Evolutionary conservation across 805 yeast species (phyloP), one percentile per base, ranked within the genome.

Genomic region (Wickerhamomyces sydowiorum): DNA sequence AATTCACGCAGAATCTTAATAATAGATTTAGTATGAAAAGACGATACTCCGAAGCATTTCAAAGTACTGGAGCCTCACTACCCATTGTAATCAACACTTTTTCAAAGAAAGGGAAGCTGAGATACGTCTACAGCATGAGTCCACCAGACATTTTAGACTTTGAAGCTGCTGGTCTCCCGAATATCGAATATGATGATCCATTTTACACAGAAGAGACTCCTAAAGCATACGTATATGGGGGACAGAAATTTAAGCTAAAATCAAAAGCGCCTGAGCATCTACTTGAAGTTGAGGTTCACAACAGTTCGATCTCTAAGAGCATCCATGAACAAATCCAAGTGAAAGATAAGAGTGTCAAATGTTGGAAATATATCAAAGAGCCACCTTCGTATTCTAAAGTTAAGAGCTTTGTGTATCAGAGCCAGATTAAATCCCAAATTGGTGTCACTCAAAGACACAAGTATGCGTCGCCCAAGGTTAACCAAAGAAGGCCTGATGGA

Each of bases 171-270:
- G 81, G 80, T 0, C 50, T 72, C 13, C 70, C 84, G 3, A 69
- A 73, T 47, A 60, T 76, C 13, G 71, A 78, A 13, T 82, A 83
- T 54, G 43, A 51, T 1, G 83, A 76, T 47, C 95, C 96, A 0
- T 78, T 63, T 49, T 90, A 78, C 50, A 72, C 80, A 22, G 69
- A 72, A 14, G 50, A 66, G 0, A 52, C 59, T 1, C 81, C 76
- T 2, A 59, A 61, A 10, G 81, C 91, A 0, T 73, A 82, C 41
- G 60, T 75, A 1, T 81, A 78, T 60, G 90, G 90, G 1, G 90
- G 89, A 6, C 77, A 72, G 46, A 76, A 73, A 48, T 78, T 80
- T 46, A 64, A 61, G 1, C 60, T 85, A 1, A 58, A 61, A 12
- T 73, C 79, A 0, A 51, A 59, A 3, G 65, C 72, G 41, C 28